Conservation (phyloP, 306 rosid species). For the Oemleria cerasiformis region DNA sequence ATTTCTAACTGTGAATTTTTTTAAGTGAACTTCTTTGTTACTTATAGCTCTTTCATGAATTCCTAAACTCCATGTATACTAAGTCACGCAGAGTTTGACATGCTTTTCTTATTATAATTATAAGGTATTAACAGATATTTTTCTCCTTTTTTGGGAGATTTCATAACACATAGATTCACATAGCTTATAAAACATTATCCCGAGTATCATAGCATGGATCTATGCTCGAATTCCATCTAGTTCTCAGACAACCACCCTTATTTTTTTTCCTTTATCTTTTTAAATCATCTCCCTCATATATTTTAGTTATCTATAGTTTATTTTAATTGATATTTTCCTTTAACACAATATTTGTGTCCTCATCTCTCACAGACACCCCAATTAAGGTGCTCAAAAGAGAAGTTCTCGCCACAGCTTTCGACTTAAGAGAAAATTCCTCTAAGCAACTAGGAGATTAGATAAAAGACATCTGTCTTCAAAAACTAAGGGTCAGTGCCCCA, state of each 20-base stretch:
- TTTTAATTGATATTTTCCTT: not conserved
- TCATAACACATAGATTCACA: not conserved
- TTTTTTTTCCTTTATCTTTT: not conserved
- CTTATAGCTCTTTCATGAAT: not conserved
- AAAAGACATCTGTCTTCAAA: not conserved
- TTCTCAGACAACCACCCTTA: not conserved
- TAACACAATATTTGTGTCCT: too few relatives aligned
- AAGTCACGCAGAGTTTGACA: not conserved
- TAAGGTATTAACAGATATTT: not conserved
- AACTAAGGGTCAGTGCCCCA: not conserved
- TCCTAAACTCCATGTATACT: too few relatives aligned
- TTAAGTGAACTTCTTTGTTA: not conserved
- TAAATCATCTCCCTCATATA: not conserved
- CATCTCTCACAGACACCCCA: not conserved
- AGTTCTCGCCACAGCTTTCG: not conserved
- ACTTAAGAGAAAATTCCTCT: not conserved
- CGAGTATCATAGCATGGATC: not conserved
- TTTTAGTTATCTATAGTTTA: not conserved
- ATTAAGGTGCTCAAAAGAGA: not conserved
- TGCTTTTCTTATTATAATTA: not conserved
- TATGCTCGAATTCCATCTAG: not conserved
- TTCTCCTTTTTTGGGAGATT: not conserved
- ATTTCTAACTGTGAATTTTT: not conserved
- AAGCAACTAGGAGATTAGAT: not conserved
- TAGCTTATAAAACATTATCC: not conserved